Base-by-base conservation (phyloP, 176 grass and related monocot genomes). In the Ensete ventricosum region DNA sequence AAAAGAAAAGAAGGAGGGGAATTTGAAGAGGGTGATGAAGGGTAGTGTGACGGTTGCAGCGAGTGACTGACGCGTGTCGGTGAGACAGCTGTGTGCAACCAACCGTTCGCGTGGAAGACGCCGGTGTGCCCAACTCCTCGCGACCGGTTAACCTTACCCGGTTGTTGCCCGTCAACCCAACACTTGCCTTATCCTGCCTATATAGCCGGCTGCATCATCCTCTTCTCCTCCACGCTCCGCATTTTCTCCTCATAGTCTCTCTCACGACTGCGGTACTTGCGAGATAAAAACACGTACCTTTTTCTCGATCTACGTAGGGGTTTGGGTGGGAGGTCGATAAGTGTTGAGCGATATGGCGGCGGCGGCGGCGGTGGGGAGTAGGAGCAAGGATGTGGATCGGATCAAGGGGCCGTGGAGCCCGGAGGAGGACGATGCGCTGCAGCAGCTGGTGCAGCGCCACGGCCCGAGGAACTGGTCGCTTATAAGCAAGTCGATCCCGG, bases 351-450 rank as follows among this genome's bases (percentile, higher is more conserved):
- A 43, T 43, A 43, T 43, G 34, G 34, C 0, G 34, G 34, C 4
- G 26, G 27, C 27, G 13, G 64, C 65, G 26, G 65, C 24, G 24
- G 64, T 2, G 64, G 67, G 9, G 67, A 20, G 9, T 20, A 70
- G 48, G 48, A 50, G 9, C 34, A 70, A 70, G 8, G 67, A 52
- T 51, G 48, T 50, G 16, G 94, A 98, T 78, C 81, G 90, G 76
- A 98, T 98, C 80, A 98, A 93, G 90, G 94, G 94, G 0, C 94
- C 94, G 0, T 98, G 94, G 94, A 98, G 94, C 60, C 94, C 94
- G 10, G 90, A 98, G 86, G 94, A 98, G 81, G 94, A 98, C 71
- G 90, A 93, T n/a, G 90, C 90, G 2, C 79, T 98, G 71, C 94
- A 91, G 74, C 77, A 82, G 0, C 85, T 98, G 0, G 90, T 98